A percentile compares a stretch with the other conserved stretches of the same genome.
These are phyloP conservation scores for Hanseniaspora jakobsenii DNA, from an alignment of 805 yeast genomes.

Conservation along the genomic window DNA sequence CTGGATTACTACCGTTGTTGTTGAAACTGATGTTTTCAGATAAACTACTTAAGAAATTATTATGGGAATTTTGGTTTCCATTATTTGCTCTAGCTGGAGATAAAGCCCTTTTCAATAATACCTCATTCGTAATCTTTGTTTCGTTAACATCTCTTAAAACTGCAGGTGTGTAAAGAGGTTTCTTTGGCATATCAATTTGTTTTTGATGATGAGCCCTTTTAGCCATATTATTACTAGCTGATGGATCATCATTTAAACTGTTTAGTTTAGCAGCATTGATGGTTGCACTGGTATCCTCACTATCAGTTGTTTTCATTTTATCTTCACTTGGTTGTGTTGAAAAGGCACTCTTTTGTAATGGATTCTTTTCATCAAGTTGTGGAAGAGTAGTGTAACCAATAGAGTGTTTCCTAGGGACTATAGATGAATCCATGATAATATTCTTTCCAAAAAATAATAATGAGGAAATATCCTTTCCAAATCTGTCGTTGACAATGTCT, in stretches of 20 bases:
- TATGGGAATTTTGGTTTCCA: too few species aligned
- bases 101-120: conserved; percentile 26
- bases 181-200: conserved; percentile 68
- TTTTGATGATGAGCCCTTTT: too few species aligned
- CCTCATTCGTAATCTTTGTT: conserved; percentile 35
- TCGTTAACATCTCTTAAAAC: conserved; percentile 50
- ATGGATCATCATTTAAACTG: too few species aligned
- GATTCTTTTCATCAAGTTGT: not conserved
- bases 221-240: too few species aligned
- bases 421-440: conserved; percentile 24
- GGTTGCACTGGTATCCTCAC: not conserved
- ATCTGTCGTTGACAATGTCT: not conserved
- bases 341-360: not conserved
- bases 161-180: conserved; percentile 84
- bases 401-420: conserved; percentile 16
- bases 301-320: too few species aligned
- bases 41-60: too few species aligned
- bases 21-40: too few species aligned
- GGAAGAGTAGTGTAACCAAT: conserved; percentile 1
- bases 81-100: conserved; percentile 16
- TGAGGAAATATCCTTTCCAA: conserved; percentile 16
- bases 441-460: conserved; percentile 25
- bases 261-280: too few species aligned
- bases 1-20: not conserved
- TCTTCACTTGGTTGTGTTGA: too few species aligned